A percentile compares a stretch with the other conserved stretches of the same genome.
phyloP scores from a whole-genome alignment of 164 flowering plant genomes.

The Stephania yunnanensis region DNA sequence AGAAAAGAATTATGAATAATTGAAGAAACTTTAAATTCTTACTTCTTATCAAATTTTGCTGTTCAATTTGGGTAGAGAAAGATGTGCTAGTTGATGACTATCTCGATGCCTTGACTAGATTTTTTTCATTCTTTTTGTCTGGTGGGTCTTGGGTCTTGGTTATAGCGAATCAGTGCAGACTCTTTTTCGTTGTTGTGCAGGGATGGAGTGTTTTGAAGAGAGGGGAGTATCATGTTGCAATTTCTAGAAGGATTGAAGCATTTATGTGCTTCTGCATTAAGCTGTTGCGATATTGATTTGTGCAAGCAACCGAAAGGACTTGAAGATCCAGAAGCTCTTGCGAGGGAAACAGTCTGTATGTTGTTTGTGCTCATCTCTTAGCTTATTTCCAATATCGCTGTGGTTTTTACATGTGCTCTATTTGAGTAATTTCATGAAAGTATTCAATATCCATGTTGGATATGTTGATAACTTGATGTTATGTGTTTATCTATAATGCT shows the following conservation, averaged over 20 bases:
- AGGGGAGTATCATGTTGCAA: conserved; percentile 66
- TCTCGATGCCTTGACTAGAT: neutral
- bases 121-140: neutral
- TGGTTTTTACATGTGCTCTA: neutral
- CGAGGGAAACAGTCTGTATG: conserved; percentile 87
- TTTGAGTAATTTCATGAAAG: neutral
- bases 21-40: neutral
- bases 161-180: neutral
- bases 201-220: conserved; percentile 54
- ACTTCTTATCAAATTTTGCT: neutral
- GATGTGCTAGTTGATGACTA: neutral
- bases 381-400: neutral
- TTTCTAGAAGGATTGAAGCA: conserved; percentile 66
- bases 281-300: conserved; percentile 59
- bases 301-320: conserved; percentile 51
- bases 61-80: neutral
- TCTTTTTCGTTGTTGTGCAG: conserved; percentile 26
- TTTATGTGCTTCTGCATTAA: conserved; percentile 45
- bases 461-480: neutral
- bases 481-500: neutral
- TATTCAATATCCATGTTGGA: neutral
- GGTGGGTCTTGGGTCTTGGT: neutral
- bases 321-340: conserved; percentile 70
- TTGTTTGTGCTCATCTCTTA: neutral
- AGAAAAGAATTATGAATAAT: no score